Base-by-base conservation (phyloP, 495 filamentous ascomycete species). In the Corynascus novoguineensis region DNA sequence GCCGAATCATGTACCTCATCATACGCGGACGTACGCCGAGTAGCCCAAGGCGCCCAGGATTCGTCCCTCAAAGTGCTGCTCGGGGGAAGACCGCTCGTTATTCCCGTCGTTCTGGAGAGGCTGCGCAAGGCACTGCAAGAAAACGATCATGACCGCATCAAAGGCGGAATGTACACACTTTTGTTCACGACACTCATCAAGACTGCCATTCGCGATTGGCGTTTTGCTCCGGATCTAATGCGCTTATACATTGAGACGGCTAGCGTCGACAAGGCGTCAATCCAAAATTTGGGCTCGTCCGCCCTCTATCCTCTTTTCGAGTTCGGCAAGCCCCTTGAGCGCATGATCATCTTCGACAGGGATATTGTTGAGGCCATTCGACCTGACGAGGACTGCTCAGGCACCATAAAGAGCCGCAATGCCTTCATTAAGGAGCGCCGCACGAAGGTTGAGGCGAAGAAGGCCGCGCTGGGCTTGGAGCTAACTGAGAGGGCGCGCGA, bases 1-100 rank as follows among this genome's bases (percentile, higher is more conserved):
- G 92, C 91, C 22, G 81, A 92, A 63, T 96, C 92, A 1, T 88
- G 87, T 56, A 88, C 96, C 25, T 96, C 92, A n/a, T 75, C 89
- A 17, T 99, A 99, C 66, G 91, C 93, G 0, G 93, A 99, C 63
- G 92, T 97, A 25, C 88, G 93, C 12, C 81, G 92, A 24, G 92
- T 95, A 53, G 93, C 93, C 32, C 93, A 99, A 66, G 85, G 82
- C 59, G 90, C 95, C 2, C 86, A 86, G 52, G 93, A 99, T 73
- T 92, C 92, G 5, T 92, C 95, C 0, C 80, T 97, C n/a, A 97
- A 96, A 71, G 85, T 84, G 34, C 80, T 97, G 25, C 86, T 92
- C 68, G 93, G 90, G 6, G 86, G 89, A 7, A 82, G 90, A 19
- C 85, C 88, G 0, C 77, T 97, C 5, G 87, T 97, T 35, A 96